Percentiles rank a stretch among this genome's conserved stretches.
phyloP scores from a whole-genome alignment of 2,329 filamentous ascomycete species.

The Botrytis porri region DNA sequence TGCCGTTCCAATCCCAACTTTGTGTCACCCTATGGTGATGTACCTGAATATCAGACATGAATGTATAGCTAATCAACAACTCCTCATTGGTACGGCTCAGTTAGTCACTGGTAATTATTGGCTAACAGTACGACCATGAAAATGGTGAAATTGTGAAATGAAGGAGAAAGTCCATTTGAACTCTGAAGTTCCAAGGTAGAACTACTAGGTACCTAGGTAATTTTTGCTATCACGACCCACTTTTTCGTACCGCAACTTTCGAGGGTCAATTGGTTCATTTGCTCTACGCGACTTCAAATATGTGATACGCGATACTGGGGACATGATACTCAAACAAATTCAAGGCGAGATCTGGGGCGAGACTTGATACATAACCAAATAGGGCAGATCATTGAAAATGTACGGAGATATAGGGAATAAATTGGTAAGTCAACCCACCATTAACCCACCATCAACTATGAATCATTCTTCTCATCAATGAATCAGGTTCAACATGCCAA shows the following conservation, averaged over 20 bases:
- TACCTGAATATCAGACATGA: not conserved
- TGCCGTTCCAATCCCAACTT: constrained; percentile 11
- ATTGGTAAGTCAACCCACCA: constrained; percentile 47
- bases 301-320: not conserved
- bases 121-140: not conserved
- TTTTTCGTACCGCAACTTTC: constrained; percentile 1
- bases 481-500: constrained; percentile 89
- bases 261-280: not conserved
- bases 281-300: not conserved
- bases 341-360: not conserved
- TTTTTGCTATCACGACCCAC: not conserved
- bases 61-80: not conserved
- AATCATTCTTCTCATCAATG: constrained; percentile 5
- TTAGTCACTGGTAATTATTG: not conserved
- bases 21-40: constrained; percentile 1
- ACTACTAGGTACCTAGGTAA: too few relatives aligned
- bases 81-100: not conserved
- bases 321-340: not conserved
- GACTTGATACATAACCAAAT: not conserved
- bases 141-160: not conserved
- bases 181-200: not conserved
- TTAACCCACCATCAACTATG: constrained; percentile 1
- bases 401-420: constrained; percentile 71
- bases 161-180: not conserved
- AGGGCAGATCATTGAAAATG: constrained; percentile 45